phyloP scores from a whole-genome alignment of 306 rosid species.

The Sechiopsis laciniata region DNA sequence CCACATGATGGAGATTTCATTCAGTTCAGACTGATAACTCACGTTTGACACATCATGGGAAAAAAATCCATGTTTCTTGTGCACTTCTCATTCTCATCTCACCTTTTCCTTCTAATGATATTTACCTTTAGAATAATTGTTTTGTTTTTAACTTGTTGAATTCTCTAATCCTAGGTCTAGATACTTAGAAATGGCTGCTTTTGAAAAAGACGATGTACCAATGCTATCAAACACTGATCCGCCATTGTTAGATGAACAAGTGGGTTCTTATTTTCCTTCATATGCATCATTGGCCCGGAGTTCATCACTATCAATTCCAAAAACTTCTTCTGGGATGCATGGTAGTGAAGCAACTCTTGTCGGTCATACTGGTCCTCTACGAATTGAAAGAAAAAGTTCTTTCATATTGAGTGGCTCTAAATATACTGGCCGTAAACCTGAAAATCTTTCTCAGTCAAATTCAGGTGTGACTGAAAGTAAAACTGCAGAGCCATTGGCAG shows the following conservation, averaged over 20 bases:
- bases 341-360: slow-evolving; percentile 44
- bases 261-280: slow-evolving; percentile 33
- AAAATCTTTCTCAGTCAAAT: slow-evolving; percentile 30
- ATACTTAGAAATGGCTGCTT: slow-evolving; percentile 44
- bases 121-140: slow-evolving; percentile 11
- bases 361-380: slow-evolving; percentile 75
- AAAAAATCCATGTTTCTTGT: background rate
- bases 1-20: background rate
- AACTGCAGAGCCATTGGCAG: slow-evolving; percentile 30
- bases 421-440: slow-evolving; percentile 30
- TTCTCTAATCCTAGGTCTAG: slow-evolving; percentile 27
- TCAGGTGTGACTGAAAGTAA: slow-evolving; percentile 27
- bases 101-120: background rate
- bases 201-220: slow-evolving; percentile 49
- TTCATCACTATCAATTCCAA: slow-evolving; percentile 55
- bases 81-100: background rate
- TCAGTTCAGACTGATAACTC: slow-evolving; percentile 4
- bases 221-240: slow-evolving; percentile 42
- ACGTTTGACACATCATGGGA: background rate
- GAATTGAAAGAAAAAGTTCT: slow-evolving; percentile 42
- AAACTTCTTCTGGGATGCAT: slow-evolving; percentile 37
- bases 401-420: slow-evolving; percentile 65
- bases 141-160: slow-evolving; percentile 8
- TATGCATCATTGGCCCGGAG: slow-evolving; percentile 42
- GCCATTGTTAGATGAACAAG: slow-evolving; percentile 31